These are phyloP conservation scores for Collybia mongolica DNA, from an alignment of 768 basidiomycete genomes.

Conservation along the genomic window DNA sequence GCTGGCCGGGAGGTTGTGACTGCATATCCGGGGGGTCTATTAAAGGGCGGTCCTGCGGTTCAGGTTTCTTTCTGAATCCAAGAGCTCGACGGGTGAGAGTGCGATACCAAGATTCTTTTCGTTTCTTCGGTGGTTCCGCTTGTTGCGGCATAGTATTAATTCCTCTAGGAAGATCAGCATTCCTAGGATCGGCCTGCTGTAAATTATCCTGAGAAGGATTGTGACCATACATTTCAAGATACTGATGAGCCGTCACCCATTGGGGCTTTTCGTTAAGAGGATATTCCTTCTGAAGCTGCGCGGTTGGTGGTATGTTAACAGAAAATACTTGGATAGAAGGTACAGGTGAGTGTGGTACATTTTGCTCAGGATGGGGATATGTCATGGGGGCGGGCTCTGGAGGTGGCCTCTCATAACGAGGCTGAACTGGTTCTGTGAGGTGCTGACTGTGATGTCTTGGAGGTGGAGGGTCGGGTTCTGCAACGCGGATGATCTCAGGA, in stretches of 20 bases:
- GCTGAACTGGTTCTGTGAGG: background rate
- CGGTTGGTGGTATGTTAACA: conserved; percentile 30
- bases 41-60: conserved; percentile 15
- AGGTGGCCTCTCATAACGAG: background rate
- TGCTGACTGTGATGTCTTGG: background rate
- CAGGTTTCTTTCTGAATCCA: conserved; percentile 6
- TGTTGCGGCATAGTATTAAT: conserved; percentile 13
- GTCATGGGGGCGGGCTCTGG: conserved; percentile 1
- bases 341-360: conserved; percentile 6
- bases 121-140: conserved; percentile 24
- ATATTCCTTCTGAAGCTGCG: conserved; percentile 22
- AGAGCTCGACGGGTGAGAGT: conserved; percentile 30
- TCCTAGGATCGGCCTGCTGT: conserved; percentile 1
- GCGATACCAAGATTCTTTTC: conserved; percentile 40
- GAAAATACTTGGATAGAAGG: conserved; percentile 26
- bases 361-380: conserved; percentile 1
- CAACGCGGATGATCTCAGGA: conserved; percentile 6
- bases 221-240: conserved; percentile 23
- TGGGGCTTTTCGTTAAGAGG: conserved; percentile 22
- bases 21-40: conserved; percentile 3
- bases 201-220: conserved; percentile 11
- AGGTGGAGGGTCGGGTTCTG: background rate
- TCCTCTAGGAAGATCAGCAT: conserved; percentile 6
- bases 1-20: conserved; percentile 7
- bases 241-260: conserved; percentile 38